phyloP scores from a whole-genome alignment of 2,329 filamentous ascomycete species.

The Ceratocystis papillata region DNA sequence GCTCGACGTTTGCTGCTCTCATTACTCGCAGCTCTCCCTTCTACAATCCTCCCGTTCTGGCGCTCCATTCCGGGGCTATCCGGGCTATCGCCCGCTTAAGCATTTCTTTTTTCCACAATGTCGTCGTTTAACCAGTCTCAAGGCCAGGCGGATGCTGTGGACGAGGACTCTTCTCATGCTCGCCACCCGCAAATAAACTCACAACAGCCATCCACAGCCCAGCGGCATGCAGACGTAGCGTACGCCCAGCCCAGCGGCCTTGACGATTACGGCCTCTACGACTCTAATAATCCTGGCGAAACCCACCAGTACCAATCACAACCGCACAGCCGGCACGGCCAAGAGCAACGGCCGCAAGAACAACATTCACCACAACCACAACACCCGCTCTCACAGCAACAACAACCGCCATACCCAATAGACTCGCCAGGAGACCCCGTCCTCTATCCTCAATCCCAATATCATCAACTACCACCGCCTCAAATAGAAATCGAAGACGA shows the following conservation, averaged over 20 bases:
- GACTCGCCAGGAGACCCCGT: not conserved
- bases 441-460: not conserved
- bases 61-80: constrained; percentile 24
- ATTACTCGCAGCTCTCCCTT: constrained; percentile 21
- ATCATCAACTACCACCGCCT: constrained; percentile 17
- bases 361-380: constrained; percentile 1
- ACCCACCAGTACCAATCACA: not conserved
- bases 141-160: constrained; percentile 1
- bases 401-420: constrained; percentile 14
- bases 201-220: not conserved
- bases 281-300: no score
- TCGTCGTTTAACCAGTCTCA: constrained; percentile 7
- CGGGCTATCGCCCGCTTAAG: constrained; percentile 24
- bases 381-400: not conserved
- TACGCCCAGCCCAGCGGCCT: not conserved
- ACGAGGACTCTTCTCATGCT: not conserved
- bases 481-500: constrained; percentile 24
- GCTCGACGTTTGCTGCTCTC: not conserved
- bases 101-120: constrained; percentile 20
- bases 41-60: constrained; percentile 24
- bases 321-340: not conserved
- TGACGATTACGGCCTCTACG: not conserved
- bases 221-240: not conserved
- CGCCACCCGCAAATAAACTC: not conserved
- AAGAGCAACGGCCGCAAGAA: not conserved